Evolutionary conservation across 306 rosid species (phyloP).

Genomic region (Ormosia emarginata): DNA sequence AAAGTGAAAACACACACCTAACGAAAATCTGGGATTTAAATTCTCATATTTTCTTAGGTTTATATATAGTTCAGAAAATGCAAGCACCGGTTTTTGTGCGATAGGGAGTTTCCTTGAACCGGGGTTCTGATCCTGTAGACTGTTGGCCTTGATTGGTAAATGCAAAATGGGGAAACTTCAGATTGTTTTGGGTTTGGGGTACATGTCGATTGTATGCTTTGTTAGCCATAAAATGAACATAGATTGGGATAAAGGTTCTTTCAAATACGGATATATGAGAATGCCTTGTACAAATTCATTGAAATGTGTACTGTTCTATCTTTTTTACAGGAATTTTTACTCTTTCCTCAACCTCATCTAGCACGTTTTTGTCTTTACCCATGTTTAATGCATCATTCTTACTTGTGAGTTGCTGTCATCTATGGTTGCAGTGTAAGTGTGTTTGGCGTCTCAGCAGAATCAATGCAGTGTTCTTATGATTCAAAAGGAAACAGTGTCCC

Average conservation of each 20-base stretch:
- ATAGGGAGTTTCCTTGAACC: background rate
- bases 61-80: background rate
- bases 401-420: background rate
- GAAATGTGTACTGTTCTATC: background rate
- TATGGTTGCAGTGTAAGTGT: constrained; percentile 67
- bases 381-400: constrained; percentile 22
- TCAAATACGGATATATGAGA: background rate
- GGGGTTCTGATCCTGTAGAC: background rate
- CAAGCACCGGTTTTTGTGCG: background rate
- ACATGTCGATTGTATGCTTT: background rate
- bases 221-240: background rate
- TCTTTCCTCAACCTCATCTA: background rate
- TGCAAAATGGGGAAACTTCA: background rate
- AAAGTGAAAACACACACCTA: background rate
- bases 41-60: background rate
- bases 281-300: background rate
- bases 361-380: background rate
- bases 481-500: constrained; percentile 90
- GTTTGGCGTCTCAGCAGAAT: constrained; percentile 94
- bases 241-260: background rate
- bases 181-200: background rate
- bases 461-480: constrained; percentile 91
- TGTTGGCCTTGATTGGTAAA: background rate
- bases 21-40: background rate
- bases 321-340: background rate